Percentiles rank a stretch among this genome's conserved stretches.
Conservation (phyloP, 495 filamentous ascomycete genomes). For the Annulohypoxylon bovei region DNA sequence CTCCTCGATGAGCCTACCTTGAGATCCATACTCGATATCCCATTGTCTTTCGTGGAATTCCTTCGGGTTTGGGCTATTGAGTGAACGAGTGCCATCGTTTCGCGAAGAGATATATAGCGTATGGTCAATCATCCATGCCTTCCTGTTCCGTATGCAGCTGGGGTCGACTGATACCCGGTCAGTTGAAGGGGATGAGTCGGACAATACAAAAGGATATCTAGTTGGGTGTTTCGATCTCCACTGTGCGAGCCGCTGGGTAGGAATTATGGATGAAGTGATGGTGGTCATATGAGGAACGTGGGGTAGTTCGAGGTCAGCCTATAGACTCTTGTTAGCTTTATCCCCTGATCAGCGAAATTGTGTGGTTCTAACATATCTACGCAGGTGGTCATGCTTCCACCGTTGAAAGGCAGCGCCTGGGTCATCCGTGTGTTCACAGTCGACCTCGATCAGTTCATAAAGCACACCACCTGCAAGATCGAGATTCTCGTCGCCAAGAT, state of each 20-base stretch:
- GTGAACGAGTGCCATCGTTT: constrained; percentile 42
- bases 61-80: constrained; percentile 43
- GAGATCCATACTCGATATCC: constrained; percentile 35
- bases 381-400: constrained; percentile 47
- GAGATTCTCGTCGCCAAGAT: constrained; percentile 49
- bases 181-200: constrained; percentile 38
- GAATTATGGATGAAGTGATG: constrained; percentile 46
- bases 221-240: constrained; percentile 42
- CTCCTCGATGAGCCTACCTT: constrained; percentile 41
- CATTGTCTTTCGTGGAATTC: constrained; percentile 49
- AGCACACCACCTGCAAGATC: constrained; percentile 48
- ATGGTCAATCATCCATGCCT: constrained; percentile 49
- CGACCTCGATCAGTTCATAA: constrained; percentile 49
- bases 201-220: constrained; percentile 46
- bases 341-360: not conserved
- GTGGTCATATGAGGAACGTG: constrained; percentile 51
- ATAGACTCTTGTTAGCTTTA: constrained; percentile 17
- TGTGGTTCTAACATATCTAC: constrained; percentile 44
- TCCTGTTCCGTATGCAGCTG: constrained; percentile 45
- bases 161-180: constrained; percentile 31
- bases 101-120: constrained; percentile 45
- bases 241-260: constrained; percentile 39
- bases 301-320: constrained; percentile 48
- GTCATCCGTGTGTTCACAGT: constrained; percentile 48
- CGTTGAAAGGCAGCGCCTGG: constrained; percentile 49